These are phyloP conservation scores for Umbilicaria muhlenbergii DNA, from an alignment of 495 filamentous ascomycete species.

Conservation along the genomic window DNA sequence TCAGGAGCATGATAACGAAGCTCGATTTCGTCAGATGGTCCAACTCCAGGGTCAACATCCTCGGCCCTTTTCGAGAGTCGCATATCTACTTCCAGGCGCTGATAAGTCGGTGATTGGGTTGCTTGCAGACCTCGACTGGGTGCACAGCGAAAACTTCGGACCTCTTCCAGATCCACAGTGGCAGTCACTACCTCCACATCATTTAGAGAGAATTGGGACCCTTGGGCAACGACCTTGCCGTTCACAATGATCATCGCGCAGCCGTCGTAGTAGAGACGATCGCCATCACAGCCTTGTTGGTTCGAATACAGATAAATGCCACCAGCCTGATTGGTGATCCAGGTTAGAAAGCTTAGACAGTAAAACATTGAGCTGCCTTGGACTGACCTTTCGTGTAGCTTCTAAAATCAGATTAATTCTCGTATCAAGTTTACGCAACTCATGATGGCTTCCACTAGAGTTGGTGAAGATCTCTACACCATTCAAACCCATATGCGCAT, in stretches of 20 bases:
- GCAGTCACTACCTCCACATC: constrained; percentile 80
- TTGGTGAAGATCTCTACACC: constrained; percentile 72
- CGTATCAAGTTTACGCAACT: constrained; percentile 58
- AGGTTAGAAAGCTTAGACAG: constrained; percentile 1
- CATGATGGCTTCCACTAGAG: constrained; percentile 55
- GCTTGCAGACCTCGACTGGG: constrained; percentile 44
- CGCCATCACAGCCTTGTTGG: constrained; percentile 61
- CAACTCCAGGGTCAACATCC: constrained; percentile 24
- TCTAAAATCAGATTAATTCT: constrained; percentile 61
- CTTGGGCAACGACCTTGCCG: constrained; percentile 56
- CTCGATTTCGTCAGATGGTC: constrained; percentile 25
- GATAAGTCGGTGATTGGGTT: constrained; percentile 20
- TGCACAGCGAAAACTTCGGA: constrained; percentile 36
- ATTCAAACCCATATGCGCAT: constrained; percentile 33
- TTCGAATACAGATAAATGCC: constrained; percentile 68
- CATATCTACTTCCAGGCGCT: constrained; percentile 23
- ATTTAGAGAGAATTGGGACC: constrained; percentile 57
- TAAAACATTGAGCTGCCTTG: background rate
- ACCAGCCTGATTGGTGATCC: constrained; percentile 28
- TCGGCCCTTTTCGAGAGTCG: constrained; percentile 20
- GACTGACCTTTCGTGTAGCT: constrained; percentile 45
- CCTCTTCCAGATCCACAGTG: constrained; percentile 67
- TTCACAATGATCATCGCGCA: constrained; percentile 65
- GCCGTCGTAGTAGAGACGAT: constrained; percentile 53
- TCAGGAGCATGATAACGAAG: constrained; percentile 46